Conservation (phyloP, 192 early-diverging fungal species). For the Jimgerdemannia lactiflua region DNA sequence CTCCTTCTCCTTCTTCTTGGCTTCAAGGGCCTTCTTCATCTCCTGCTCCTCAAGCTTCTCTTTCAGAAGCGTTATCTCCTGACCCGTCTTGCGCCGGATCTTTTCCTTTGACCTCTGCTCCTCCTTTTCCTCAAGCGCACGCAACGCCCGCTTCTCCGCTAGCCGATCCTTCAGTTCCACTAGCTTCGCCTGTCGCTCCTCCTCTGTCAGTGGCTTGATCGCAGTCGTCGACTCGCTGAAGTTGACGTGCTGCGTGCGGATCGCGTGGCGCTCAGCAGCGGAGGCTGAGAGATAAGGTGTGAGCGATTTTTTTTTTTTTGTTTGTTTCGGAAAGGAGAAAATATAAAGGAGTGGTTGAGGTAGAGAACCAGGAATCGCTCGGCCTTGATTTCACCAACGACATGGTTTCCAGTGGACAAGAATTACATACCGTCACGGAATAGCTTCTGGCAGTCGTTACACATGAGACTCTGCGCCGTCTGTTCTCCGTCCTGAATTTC, state of each 20-base stretch:
- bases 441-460: conserved; percentile 82
- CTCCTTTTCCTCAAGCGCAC: conserved; percentile 56
- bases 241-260: conserved; percentile 66
- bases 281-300: conserved; percentile 33
- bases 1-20: conserved; percentile 76
- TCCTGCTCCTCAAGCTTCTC: conserved; percentile 69
- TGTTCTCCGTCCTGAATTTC: conserved; percentile 69
- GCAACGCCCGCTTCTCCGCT: conserved; percentile 60
- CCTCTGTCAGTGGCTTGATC: conserved; percentile 79
- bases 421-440: conserved; percentile 61
- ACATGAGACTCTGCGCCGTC: conserved; percentile 75
- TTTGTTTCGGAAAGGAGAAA: neutral
- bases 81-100: conserved; percentile 68
- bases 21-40: conserved; percentile 69
- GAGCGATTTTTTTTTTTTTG: neutral
- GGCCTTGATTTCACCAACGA: neutral
- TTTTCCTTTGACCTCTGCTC: conserved; percentile 72
- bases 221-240: conserved; percentile 73
- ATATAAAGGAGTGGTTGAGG: conserved; percentile 1
- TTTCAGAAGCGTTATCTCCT: conserved; percentile 66
- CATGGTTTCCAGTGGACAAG: neutral
- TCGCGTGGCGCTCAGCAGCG: conserved; percentile 77
- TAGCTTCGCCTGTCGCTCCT: conserved; percentile 73
- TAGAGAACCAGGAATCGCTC: neutral
- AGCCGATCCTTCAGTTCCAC: conserved; percentile 65